These are phyloP conservation scores for Porcisia hertigi DNA, from an alignment of 208 protist species.

Conservation along the genomic window DNA sequence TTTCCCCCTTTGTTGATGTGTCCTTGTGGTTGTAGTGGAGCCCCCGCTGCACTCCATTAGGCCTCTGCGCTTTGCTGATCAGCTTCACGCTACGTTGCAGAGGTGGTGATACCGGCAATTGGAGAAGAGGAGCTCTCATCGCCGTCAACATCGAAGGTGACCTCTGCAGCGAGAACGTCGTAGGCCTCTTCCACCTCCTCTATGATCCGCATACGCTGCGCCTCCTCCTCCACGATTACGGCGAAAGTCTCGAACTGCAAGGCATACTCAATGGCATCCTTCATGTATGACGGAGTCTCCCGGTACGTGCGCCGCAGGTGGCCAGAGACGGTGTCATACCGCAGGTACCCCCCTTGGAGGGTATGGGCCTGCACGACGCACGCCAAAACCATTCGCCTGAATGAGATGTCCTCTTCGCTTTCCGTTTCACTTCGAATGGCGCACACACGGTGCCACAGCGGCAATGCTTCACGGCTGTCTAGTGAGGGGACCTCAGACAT, in stretches of 20 bases:
- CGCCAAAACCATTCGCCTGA: constrained; percentile 46
- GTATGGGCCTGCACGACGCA: constrained; percentile 52
- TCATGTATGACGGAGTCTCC: constrained; percentile 28
- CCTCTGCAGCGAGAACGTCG: background rate
- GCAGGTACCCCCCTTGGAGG: constrained; percentile 32
- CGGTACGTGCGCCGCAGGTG: constrained; percentile 5
- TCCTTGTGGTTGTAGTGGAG: background rate
- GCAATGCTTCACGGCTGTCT: constrained; percentile 45
- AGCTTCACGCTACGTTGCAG: background rate
- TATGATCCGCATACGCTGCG: constrained; percentile 59
- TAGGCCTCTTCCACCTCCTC: constrained; percentile 26
- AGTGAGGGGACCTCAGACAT: constrained; percentile 26
- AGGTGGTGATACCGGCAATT: background rate
- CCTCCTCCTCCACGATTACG: constrained; percentile 56
- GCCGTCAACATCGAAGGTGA: background rate
- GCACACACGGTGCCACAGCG: constrained; percentile 63
- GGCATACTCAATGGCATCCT: constrained; percentile 52
- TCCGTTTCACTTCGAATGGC: constrained; percentile 70
- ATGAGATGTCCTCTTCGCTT: constrained; percentile 69
- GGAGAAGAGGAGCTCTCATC: background rate
- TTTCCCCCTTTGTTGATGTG: background rate
- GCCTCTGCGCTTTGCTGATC: background rate
- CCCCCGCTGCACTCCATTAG: background rate
- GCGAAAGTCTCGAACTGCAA: constrained; percentile 53
- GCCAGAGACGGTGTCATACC: constrained; percentile 30